Percentiles rank a stretch among this genome's conserved stretches.
Conservation (phyloP, 441 rosid genomes). For the Metrosideros polymorpha region DNA sequence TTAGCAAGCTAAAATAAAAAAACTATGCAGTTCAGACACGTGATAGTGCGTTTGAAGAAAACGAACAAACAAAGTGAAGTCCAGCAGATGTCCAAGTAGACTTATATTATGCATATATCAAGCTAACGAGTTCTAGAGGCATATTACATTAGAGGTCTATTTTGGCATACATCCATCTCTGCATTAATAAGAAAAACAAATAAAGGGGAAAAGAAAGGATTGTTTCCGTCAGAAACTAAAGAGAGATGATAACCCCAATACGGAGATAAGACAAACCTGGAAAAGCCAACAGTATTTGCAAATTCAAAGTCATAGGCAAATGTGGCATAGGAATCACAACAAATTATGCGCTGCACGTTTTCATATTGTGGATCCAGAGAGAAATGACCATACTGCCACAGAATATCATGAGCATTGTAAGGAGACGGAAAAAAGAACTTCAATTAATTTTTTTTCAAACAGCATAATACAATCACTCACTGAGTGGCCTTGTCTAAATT, state of each 20-base stretch:
- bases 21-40: not conserved
- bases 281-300: slow-evolving; percentile 63
- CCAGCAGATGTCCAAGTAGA: not conserved
- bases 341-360: slow-evolving; percentile 94
- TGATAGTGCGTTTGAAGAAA: not conserved
- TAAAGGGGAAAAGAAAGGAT: not conserved
- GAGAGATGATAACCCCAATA: not conserved
- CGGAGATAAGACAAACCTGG: slow-evolving; percentile 39
- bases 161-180: not conserved
- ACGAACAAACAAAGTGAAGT: not conserved
- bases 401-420: not conserved
- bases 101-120: not conserved
- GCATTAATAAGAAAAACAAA: not conserved
- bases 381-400: slow-evolving; percentile 95
- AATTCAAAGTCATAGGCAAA: slow-evolving; percentile 97
- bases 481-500: slow-evolving; percentile 82
- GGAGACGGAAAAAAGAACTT: not conserved
- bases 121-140: not conserved
- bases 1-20: not conserved
- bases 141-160: not conserved
- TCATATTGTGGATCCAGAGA: slow-evolving; percentile 97
- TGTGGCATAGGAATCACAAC: slow-evolving; percentile 96
- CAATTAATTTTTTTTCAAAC: not conserved
- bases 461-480: slow-evolving; percentile 32
- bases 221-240: not conserved